A percentile compares a stretch with the other conserved stretches of the same genome.
phyloP scores from a whole-genome alignment of 768 basidiomycete species.

The Suillus weaverae region DNA sequence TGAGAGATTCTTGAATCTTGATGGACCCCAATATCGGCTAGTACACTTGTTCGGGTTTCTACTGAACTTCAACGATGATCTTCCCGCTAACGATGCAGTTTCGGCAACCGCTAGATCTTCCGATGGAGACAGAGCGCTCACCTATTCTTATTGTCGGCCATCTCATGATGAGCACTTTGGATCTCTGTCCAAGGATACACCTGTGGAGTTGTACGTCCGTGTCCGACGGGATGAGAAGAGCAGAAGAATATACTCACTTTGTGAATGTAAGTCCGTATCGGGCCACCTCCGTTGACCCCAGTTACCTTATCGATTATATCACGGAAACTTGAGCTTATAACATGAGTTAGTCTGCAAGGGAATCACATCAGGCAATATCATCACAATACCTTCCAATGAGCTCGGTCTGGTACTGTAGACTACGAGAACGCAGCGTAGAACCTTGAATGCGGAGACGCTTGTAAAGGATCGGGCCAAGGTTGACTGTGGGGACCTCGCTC shows the following conservation, averaged over 20 bases:
- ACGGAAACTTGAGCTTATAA: constrained; percentile 45
- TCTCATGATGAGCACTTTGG: constrained; percentile 77
- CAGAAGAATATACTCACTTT: constrained; percentile 47
- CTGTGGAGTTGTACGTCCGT: constrained; percentile 36
- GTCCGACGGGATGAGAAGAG: constrained; percentile 15
- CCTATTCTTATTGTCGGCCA: constrained; percentile 72
- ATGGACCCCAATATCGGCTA: neutral
- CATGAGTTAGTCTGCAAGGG: neutral
- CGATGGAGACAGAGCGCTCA: constrained; percentile 16
- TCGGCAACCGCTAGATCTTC: neutral
- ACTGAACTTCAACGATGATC: constrained; percentile 28
- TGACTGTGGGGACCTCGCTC: constrained; percentile 46
- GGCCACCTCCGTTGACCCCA: constrained; percentile 53
- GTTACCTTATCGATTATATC: constrained; percentile 61
- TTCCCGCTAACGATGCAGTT: constrained; percentile 28
- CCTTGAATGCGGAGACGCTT: constrained; percentile 90
- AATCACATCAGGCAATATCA: neutral
- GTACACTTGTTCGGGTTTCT: neutral
- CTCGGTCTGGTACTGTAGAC: constrained; percentile 72
- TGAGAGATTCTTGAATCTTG: neutral
- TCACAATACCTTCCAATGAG: constrained; percentile 55
- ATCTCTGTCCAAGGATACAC: constrained; percentile 82
- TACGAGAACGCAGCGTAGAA: constrained; percentile 79
- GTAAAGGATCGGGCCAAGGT: constrained; percentile 67
- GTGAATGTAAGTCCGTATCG: constrained; percentile 74